Evolutionary conservation across 176 grass and related monocot species (phyloP), one percentile per base, ranked within the genome.

Genomic region (Aechmea fasciata): DNA sequence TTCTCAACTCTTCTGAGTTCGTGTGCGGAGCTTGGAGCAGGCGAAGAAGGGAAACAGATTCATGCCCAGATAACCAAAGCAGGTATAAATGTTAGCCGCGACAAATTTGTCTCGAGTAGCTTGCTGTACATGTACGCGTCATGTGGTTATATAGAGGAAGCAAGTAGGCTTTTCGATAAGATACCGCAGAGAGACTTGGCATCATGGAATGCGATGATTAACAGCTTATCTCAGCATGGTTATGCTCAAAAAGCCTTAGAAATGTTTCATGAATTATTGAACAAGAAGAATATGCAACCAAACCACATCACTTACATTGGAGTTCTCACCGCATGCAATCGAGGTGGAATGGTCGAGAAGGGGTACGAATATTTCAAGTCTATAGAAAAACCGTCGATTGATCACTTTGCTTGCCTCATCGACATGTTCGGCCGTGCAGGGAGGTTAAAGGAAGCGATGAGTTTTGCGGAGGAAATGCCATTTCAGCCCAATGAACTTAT

Each of bases 171-270:
- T 10, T 84, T 75, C 57, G 53, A 71, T 17, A 66, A 75, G 52
- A 79, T 65, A 19, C 75, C 55, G 26, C 63, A 69, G 29, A 41
- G 76, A 84, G 76, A 84, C 26, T 20, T 84, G 49, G 70, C 71
- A 15, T 70, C 70, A 65, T 79, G 75, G 69, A 79, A 79, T 64
- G 75, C 76, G 17, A 79, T 84, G 82, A 79, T 84, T 57, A 75
- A 57, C 66, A 23, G 49, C 62, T 57, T 84, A 22, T 73, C 71
- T 71, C 76, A 50, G 52, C 82, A 79, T 70, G 71, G 82, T 66
- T 84, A 57, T 75, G 55, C 70, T 57, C 15, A 70, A 65, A 50
- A 61, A 84, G 76, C 76, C 10, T 71, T 75, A 15, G 28, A 71
- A 70, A 19, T 14, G 62, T 84, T 75, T 52, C 12, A 79, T 48